Percentiles rank a stretch among this genome's conserved stretches.
These are phyloP conservation scores for Diaporthe aspalathi DNA, from an alignment of 2,329 filamentous ascomycete species.

Conservation along the genomic window DNA sequence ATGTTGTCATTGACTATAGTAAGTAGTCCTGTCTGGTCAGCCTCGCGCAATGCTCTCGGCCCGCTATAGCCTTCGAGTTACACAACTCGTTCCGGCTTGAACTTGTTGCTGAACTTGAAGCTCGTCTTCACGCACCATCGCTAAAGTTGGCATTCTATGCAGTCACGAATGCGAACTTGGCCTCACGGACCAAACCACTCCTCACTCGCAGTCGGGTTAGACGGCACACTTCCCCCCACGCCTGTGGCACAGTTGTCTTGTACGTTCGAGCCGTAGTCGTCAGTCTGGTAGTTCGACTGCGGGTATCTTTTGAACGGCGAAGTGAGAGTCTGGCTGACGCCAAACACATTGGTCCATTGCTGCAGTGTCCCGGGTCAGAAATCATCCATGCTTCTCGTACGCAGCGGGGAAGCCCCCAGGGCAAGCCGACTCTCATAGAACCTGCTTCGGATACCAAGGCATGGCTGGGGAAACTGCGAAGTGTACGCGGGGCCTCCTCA, in stretches of 20 bases:
- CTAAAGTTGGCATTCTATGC: neutral
- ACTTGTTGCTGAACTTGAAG: neutral
- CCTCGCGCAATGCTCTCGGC: neutral
- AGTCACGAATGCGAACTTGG: neutral
- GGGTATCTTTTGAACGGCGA: conserved; percentile 49
- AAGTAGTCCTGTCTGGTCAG: neutral
- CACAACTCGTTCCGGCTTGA: neutral
- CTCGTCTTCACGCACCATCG: neutral
- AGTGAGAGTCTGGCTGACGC: conserved; percentile 44
- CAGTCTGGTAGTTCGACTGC: conserved; percentile 52
- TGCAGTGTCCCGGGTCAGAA: conserved; percentile 42
- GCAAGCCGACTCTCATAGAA: neutral
- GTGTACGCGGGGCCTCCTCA: neutral
- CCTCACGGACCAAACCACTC: conserved; percentile 48
- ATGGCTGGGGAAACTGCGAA: neutral
- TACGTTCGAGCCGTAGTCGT: conserved; percentile 51
- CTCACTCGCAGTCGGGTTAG: conserved; percentile 46
- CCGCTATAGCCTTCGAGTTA: neutral
- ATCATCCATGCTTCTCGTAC: neutral
- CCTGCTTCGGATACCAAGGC: neutral
- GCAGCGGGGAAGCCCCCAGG: neutral
- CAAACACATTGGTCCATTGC: conserved; percentile 65
- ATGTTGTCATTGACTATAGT: neutral
- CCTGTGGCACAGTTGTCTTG: conserved; percentile 49
- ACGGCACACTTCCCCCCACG: conserved; percentile 44